Conservation (phyloP, 2,329 filamentous ascomycete species). For the Exophiala aquamarina region DNA sequence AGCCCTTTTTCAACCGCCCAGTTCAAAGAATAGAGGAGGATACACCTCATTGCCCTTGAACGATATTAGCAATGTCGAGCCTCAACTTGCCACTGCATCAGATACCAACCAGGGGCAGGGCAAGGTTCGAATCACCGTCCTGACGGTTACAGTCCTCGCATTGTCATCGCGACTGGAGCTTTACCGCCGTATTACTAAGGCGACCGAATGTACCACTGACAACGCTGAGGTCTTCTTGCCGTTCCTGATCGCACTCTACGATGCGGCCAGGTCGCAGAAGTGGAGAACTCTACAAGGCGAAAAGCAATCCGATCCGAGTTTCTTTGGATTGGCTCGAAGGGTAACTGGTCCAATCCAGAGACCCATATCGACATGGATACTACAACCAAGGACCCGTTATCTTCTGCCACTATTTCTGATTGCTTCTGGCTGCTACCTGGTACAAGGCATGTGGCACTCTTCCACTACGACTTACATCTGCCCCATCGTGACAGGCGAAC, state of each 20-base stretch:
- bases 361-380: slow-evolving; percentile 31
- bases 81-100: slow-evolving; percentile 5
- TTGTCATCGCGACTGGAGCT: slow-evolving; percentile 39
- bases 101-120: slow-evolving; percentile 3
- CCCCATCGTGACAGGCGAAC: slow-evolving; percentile 38
- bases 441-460: slow-evolving; percentile 35
- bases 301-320: slow-evolving; percentile 10
- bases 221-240: slow-evolving; percentile 36
- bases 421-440: slow-evolving; percentile 39
- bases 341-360: slow-evolving; percentile 9
- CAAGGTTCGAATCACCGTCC: slow-evolving; percentile 20
- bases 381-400: slow-evolving; percentile 38
- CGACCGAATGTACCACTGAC: slow-evolving; percentile 43
- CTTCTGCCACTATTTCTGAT: slow-evolving; percentile 40
- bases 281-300: slow-evolving; percentile 28
- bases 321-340: too few relatives aligned
- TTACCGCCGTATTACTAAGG: slow-evolving; percentile 40
- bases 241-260: slow-evolving; percentile 42
- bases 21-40: neutral
- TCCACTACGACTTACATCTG: slow-evolving; percentile 52
- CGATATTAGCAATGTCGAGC: slow-evolving; percentile 11
- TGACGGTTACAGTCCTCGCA: slow-evolving; percentile 26
- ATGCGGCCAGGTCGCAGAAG: slow-evolving; percentile 37
- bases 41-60: slow-evolving; percentile 19
- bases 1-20: slow-evolving; percentile 24